Evolutionary conservation across 2,329 filamentous ascomycete species (phyloP).

Genomic region (Trichoderma brevicompactum): DNA sequence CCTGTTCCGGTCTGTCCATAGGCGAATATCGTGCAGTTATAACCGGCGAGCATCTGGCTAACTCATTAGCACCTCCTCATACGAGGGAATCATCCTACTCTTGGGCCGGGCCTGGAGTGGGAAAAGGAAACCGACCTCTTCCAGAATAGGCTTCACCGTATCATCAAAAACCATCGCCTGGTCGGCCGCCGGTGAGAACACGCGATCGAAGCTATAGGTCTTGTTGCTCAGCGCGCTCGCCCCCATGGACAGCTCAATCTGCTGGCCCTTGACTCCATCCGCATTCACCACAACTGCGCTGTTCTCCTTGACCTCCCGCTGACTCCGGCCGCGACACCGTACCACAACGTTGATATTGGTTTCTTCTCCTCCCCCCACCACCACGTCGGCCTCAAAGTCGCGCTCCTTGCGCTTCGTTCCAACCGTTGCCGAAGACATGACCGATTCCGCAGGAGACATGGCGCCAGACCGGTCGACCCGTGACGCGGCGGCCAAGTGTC

Average conservation of each 20-base stretch:
- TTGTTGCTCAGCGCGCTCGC: constrained; percentile 93
- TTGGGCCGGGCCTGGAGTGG: neutral
- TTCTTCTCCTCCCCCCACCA: constrained; percentile 63
- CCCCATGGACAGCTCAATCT: constrained; percentile 87
- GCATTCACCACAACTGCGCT: constrained; percentile 90
- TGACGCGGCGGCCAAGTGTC: constrained; percentile 36
- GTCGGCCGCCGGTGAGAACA: constrained; percentile 93
- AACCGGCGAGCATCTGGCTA: constrained; percentile 82
- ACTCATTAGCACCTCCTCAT: constrained; percentile 22
- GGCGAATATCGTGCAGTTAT: constrained; percentile 98
- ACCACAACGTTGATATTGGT: constrained; percentile 99
- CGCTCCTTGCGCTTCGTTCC: constrained; percentile 84
- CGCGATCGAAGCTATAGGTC: constrained; percentile 94
- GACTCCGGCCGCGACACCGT: constrained; percentile 87
- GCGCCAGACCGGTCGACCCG: constrained; percentile 47
- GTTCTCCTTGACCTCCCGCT: constrained; percentile 91
- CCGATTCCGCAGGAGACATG: constrained; percentile 71
- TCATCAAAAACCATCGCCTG: constrained; percentile 95
- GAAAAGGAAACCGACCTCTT: constrained; percentile 67
- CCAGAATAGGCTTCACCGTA: constrained; percentile 88
- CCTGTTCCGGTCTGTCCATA: constrained; percentile 98
- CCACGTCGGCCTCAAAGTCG: constrained; percentile 70
- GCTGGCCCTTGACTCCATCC: constrained; percentile 84
- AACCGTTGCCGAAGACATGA: constrained; percentile 60
- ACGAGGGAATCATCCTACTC: too few species aligned